Conservation (phyloP, 73 alveolate species). For the Blepharisma stoltei region DNA sequence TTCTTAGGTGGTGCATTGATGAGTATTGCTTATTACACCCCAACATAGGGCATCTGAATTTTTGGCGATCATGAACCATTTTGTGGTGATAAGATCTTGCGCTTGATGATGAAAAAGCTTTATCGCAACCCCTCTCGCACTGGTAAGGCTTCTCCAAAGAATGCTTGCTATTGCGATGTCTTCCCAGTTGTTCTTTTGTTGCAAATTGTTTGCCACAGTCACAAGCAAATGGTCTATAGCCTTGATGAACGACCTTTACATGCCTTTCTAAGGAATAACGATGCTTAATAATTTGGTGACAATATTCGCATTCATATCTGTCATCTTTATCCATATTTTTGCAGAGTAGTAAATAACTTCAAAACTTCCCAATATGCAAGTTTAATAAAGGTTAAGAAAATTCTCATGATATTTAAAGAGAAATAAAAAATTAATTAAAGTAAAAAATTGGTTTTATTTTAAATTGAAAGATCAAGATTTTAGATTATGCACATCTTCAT, state of each 20-base stretch:
- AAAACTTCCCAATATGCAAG: too few relatives aligned
- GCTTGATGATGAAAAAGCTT: slow-evolving; percentile 24
- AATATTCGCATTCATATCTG: background rate
- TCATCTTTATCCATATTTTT: too few relatives aligned
- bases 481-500: too few relatives aligned
- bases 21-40: slow-evolving; percentile 23
- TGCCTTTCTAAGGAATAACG: slow-evolving; percentile 14
- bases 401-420: too few relatives aligned
- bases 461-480: too few relatives aligned
- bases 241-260: slow-evolving; percentile 20
- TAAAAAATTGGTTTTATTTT: too few relatives aligned
- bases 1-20: background rate
- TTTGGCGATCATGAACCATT: slow-evolving; percentile 5
- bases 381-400: too few relatives aligned
- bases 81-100: slow-evolving; percentile 26
- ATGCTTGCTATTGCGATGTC: slow-evolving; percentile 19
- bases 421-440: too few relatives aligned
- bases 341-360: too few relatives aligned
- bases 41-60: slow-evolving; percentile 20
- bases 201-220: slow-evolving; percentile 8
- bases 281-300: slow-evolving; percentile 13
- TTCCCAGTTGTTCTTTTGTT: background rate
- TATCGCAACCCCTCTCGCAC: background rate
- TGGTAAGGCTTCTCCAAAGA: background rate
- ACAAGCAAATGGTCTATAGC: slow-evolving; percentile 21